Evolutionary conservation across 2,329 filamentous ascomycete species (phyloP), one percentile per base, ranked within the genome.

Genomic region (Thielaviopsis punctulata): DNA sequence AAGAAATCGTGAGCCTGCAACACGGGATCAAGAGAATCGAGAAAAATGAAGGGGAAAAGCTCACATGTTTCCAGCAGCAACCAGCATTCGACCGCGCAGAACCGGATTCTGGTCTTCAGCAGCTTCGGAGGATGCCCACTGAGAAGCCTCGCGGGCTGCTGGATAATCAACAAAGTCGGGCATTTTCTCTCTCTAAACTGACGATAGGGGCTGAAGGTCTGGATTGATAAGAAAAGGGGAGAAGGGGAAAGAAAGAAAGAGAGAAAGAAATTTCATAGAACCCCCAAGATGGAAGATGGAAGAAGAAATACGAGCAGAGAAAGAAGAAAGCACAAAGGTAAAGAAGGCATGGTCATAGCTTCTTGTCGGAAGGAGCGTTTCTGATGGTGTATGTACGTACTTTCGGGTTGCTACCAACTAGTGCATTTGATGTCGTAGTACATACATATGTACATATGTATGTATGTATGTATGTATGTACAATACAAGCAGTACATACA

Each of bases 51-150:
- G 27, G 3, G 3, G 30, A 43, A 36, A 24, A 48, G 64, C 73
- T 62, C 66, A 85, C 81, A 84, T 60, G 54, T 71, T 76, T 50
- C 77, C 75, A 43, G 75, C 77, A 49, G 81, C 68, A 24, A 76
- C 70, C 47, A 93, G 68, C 7, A 79, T 65, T 27, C 73, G 65
- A 4, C 86, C 86, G 52, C 80, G 73, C 57, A 93, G 68, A 1
- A 79, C 73, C 0, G 86, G 86, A 62, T 90, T 88, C 41, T 75
- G 71, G 56, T 79, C 74, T 27, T 70, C 63, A 21, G 62, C 46
- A 18, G 56, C 57, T n/a, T 57, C 58, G 9, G 62, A 57, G n/a
- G 66, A 64, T 9, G 64, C 63, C 54, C 66, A 63, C 22, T 66
- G 61, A 12, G 69, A 63, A 24, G 61, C 62, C 48, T 67, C 59